Base-by-base conservation (phyloP, 176 grass and related monocot species). In the Paspalum notatum region DNA sequence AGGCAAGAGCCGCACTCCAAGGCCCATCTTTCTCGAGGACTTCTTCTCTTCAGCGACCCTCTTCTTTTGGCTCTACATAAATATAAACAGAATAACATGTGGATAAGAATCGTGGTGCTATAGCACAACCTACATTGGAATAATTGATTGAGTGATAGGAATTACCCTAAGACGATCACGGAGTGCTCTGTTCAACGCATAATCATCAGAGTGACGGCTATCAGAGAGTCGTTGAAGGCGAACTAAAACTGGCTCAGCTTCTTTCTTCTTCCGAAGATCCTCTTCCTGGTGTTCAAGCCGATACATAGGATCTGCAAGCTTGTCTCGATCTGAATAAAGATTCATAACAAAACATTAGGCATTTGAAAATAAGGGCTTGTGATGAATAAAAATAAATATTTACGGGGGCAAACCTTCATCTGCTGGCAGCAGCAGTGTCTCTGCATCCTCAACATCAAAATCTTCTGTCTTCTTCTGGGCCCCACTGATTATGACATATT, bases 211-310 rank as follows among this genome's bases (percentile, higher is more conserved):
- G 65, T 95, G 90, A 5, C 88, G 63, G 50, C 81, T 91, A 54
- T 99, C 90, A 20, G 96, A 99, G 14, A 99, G 77, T 77, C 87
- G 86, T 68, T 95, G 92, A 81, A 99, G 88, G 61, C 90, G 86
- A 72, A 99, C 84, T 76, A 99, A 75, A 80, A 99, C 68, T 43
- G 96, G 96, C 3, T 95, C 96, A 43, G 85, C 86, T 85, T 93
- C 96, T 91, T 95, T 99, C 89, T 99, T 99, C 84, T 99, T 95
- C 21, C 85, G 67, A 71, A 91, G 47, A 89, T 99, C 92, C 85
- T 93, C 92, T 89, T 90, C 96, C 71, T 91, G 92, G 77, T 99
- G 96, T 52, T 99, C 96, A 20, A 99, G 92, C 70, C 89, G 82
- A 75, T 99, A 95, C 87, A 99, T 95, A 46, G 96, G 96, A 84